Evolutionary conservation across 352 stramenopile species (phyloP).

Genomic region (Elongisporangium undulatum): DNA sequence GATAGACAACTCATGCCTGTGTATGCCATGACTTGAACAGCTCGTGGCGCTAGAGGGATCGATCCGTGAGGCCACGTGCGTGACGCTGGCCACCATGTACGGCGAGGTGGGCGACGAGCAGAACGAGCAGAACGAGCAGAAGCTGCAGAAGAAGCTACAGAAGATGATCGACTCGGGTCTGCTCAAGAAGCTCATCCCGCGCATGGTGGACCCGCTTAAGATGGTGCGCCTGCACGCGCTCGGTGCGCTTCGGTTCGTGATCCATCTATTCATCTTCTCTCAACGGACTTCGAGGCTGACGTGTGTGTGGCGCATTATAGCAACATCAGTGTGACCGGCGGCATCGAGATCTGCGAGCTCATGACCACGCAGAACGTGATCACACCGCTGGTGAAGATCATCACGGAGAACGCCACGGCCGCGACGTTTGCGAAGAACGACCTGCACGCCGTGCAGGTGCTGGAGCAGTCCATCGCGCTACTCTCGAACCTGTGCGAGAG

Average conservation of each 20-base stretch:
- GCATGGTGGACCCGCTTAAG: slow-evolving; percentile 77
- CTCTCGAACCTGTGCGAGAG: slow-evolving; percentile 84
- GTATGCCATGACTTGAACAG: slow-evolving; percentile 11
- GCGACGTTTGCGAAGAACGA: slow-evolving; percentile 53
- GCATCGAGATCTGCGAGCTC: slow-evolving; percentile 75
- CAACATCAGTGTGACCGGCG: slow-evolving; percentile 87
- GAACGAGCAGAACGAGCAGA: slow-evolving; percentile 33
- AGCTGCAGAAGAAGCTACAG: slow-evolving; percentile 51
- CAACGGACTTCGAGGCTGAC: too few relatives aligned
- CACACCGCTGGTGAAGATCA: slow-evolving; percentile 71
- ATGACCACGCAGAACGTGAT: slow-evolving; percentile 77
- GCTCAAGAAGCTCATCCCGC: slow-evolving; percentile 78
- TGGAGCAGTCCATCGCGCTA: slow-evolving; percentile 79
- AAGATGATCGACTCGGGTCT: slow-evolving; percentile 75
- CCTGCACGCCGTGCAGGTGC: slow-evolving; percentile 60
- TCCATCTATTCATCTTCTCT: too few relatives aligned
- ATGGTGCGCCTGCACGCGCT: slow-evolving; percentile 84
- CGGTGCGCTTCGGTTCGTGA: slow-evolving; percentile 49
- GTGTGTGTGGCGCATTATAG: too few relatives aligned
- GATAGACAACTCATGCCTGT: too few relatives aligned
- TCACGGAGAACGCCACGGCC: slow-evolving; percentile 50
- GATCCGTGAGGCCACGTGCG: slow-evolving; percentile 81
- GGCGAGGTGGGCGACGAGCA: slow-evolving; percentile 57
- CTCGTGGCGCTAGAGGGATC: slow-evolving; percentile 72
- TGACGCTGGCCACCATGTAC: slow-evolving; percentile 83